phyloP scores from a whole-genome alignment of 768 basidiomycete genomes.

The Boletus barrowsii region DNA sequence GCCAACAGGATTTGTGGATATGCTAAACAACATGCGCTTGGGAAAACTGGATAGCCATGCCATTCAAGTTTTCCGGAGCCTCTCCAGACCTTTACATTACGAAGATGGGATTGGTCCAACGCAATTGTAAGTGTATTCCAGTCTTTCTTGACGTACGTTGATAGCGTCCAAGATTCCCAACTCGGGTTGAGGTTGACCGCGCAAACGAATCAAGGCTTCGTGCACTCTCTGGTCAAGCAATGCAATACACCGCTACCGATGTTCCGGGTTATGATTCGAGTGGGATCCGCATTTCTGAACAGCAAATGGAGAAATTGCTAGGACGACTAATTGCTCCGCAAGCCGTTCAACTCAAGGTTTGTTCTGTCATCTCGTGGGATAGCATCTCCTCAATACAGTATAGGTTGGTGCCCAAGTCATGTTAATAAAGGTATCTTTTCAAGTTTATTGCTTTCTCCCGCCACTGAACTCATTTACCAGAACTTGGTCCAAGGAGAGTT shows the following conservation, averaged over 20 bases:
- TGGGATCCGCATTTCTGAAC: constrained; percentile 32
- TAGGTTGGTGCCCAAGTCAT: constrained; percentile 85
- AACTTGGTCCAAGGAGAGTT: constrained; percentile 65
- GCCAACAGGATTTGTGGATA: constrained; percentile 63
- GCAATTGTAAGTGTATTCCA: constrained; percentile 51
- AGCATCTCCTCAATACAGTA: constrained; percentile 1
- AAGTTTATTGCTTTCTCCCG: neutral
- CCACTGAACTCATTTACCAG: constrained; percentile 31
- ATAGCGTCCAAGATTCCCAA: constrained; percentile 53
- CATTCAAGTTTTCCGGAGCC: constrained; percentile 46
- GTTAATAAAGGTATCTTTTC: constrained; percentile 58
- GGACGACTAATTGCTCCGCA: constrained; percentile 61
- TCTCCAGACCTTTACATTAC: constrained; percentile 60
- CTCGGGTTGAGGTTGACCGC: constrained; percentile 64
- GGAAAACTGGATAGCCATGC: constrained; percentile 52
- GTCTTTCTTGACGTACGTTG: neutral
- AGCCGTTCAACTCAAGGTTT: constrained; percentile 47
- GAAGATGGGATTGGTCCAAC: constrained; percentile 77
- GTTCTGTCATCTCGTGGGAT: neutral
- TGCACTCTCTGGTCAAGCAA: constrained; percentile 37
- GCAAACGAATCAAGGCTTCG: constrained; percentile 57
- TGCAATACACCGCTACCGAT: constrained; percentile 46
- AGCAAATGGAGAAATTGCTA: constrained; percentile 44
- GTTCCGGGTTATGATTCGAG: constrained; percentile 43
- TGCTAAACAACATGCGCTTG: constrained; percentile 86